A percentile compares a stretch with the other conserved stretches of the same genome.
Conservation (phyloP, 257 asterid genomes). For the Forsythia viridissima region DNA sequence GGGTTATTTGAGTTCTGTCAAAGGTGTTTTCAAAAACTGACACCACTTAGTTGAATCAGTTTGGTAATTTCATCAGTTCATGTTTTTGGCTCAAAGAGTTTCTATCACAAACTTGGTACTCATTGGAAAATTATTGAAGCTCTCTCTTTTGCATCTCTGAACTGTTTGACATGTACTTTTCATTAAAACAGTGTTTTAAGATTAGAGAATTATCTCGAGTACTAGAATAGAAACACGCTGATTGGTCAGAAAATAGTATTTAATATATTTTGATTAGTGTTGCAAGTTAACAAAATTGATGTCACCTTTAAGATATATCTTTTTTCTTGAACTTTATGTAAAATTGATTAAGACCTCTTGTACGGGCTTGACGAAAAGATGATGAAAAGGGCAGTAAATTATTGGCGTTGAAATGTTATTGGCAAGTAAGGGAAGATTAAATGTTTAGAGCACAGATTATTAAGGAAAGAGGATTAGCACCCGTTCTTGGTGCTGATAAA, state of each 20-base stretch:
- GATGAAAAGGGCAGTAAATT: neutral
- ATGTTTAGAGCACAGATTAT: neutral
- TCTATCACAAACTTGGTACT: neutral
- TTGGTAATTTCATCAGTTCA: neutral
- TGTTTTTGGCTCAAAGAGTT: neutral
- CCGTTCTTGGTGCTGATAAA: neutral
- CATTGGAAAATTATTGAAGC: neutral
- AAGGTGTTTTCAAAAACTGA: neutral
- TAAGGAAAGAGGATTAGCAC: neutral
- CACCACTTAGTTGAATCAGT: neutral
- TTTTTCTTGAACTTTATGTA: neutral
- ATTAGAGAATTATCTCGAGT: neutral
- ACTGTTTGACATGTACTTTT: neutral
- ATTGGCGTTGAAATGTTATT: neutral
- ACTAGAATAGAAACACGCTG: neutral
- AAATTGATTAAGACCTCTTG: neutral
- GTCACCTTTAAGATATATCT: neutral
- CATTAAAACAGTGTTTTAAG: neutral
- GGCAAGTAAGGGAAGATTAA: neutral
- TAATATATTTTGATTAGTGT: neutral
- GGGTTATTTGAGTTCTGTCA: constrained; percentile 11
- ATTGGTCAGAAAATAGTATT: neutral
- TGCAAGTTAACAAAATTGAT: neutral
- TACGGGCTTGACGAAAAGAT: neutral
- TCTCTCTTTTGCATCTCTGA: neutral